Conservation (phyloP, 1,284 basidiomycete species). For the Cryptococcus neoformans region DNA sequence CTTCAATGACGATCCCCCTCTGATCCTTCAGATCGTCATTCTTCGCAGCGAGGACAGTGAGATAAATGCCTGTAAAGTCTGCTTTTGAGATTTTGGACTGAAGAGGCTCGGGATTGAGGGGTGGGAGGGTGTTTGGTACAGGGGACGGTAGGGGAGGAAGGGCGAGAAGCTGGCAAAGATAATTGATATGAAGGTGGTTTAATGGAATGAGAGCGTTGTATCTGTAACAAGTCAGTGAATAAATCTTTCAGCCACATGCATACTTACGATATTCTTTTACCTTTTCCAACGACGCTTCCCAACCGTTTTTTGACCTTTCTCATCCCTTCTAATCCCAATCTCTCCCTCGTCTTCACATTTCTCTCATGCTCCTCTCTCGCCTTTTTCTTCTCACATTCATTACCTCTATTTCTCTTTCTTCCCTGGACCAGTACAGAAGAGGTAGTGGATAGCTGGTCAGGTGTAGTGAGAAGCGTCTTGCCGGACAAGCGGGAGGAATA, state of each 20-base stretch:
- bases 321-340: slow-evolving; percentile 15
- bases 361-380: slow-evolving; percentile 14
- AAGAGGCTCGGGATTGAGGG: slow-evolving; percentile 24
- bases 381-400: slow-evolving; percentile 11
- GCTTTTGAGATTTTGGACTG: slow-evolving; percentile 50
- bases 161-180: slow-evolving; percentile 31
- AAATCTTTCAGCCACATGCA: background rate
- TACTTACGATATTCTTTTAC: slow-evolving; percentile 30
- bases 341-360: slow-evolving; percentile 2
- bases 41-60: slow-evolving; percentile 28
- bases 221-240: slow-evolving; percentile 13
- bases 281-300: slow-evolving; percentile 14
- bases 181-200: slow-evolving; percentile 40
- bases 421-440: slow-evolving; percentile 23
- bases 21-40: slow-evolving; percentile 43
- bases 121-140: slow-evolving; percentile 28
- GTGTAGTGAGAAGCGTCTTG: slow-evolving; percentile 30
- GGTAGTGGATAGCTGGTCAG: background rate
- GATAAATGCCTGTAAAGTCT: slow-evolving; percentile 50
- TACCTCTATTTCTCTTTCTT: slow-evolving; percentile 30
- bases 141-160: slow-evolving; percentile 27
- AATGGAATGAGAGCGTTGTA: slow-evolving; percentile 41
- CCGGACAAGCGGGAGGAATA: slow-evolving; percentile 30
- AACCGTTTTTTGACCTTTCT: slow-evolving; percentile 18
- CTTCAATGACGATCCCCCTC: slow-evolving; percentile 51